Percentiles rank a stretch among this genome's conserved stretches.
Conservation (phyloP, 2,329 filamentous ascomycete species). For the Proliferodiscus dingleyae region DNA sequence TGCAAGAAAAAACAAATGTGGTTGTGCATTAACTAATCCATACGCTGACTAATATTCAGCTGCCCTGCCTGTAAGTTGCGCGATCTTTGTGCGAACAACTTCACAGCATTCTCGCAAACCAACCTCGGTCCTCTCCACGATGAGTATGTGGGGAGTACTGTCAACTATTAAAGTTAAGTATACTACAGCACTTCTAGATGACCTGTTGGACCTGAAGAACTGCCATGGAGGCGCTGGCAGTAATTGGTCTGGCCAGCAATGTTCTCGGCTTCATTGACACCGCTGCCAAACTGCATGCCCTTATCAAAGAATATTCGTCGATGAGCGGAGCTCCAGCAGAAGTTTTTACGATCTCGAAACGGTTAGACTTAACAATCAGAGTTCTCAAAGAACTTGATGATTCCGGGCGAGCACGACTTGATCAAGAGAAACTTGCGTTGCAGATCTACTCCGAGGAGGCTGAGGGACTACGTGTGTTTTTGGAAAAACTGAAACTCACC, state of each 20-base stretch:
- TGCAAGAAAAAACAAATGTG: no score
- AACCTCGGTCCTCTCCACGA: no score
- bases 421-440: slow-evolving; percentile 3
- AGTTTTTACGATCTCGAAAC: slow-evolving; percentile 1
- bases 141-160: no score
- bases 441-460: not conserved
- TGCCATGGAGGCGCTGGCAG: slow-evolving; percentile 31
- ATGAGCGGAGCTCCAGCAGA: slow-evolving; percentile 1
- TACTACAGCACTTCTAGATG: no score
- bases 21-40: no score
- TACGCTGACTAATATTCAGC: no score
- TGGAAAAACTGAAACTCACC: not conserved
- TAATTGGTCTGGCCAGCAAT: slow-evolving; percentile 3
- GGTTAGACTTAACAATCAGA: not conserved
- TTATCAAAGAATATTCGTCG: slow-evolving; percentile 4
- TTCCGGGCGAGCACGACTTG: slow-evolving; percentile 1
- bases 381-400: slow-evolving; percentile 1
- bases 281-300: not conserved
- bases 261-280: slow-evolving; percentile 2
- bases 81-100: no score
- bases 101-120: no score
- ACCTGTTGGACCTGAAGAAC: no score
- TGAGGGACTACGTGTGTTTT: not conserved
- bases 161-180: no score
- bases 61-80: no score